A percentile compares a stretch with the other conserved stretches of the same genome.
Conservation (phyloP, 306 rosid genomes). For the Glycine soja region DNA sequence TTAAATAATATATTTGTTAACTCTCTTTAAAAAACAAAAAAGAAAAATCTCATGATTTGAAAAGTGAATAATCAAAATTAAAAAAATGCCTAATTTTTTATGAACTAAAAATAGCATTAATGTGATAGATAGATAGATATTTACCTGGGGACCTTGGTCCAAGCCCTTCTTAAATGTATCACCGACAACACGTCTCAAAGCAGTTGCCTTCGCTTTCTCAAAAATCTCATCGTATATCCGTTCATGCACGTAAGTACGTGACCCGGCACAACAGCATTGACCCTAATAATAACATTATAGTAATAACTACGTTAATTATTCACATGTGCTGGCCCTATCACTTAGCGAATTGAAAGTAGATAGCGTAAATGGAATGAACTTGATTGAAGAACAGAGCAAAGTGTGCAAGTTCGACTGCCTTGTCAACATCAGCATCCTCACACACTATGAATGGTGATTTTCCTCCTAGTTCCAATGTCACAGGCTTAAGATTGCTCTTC, state of each 20-base stretch:
- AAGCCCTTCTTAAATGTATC: conserved; percentile 75
- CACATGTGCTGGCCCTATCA: not conserved
- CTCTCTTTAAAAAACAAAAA: too few species aligned
- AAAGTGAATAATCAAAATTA: too few species aligned
- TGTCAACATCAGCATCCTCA: too few species aligned
- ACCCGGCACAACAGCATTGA: conserved; percentile 84
- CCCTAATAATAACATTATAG: conserved; percentile 39
- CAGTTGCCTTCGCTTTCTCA: conserved; percentile 68
- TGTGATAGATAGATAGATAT: not conserved
- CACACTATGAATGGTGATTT: too few species aligned
- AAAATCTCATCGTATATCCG: conserved; percentile 68
- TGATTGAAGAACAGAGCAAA: conserved; percentile 74
- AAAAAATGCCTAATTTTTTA: too few species aligned
- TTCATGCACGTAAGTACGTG: conserved; percentile 76
- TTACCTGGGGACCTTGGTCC: conserved; percentile 68
- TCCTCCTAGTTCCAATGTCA: conserved; percentile 61
- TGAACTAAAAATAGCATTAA: too few species aligned
- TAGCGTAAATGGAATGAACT: conserved; percentile 40
- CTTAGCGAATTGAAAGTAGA: not conserved
- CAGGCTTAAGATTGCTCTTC: conserved; percentile 73
- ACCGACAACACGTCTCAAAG: conserved; percentile 64
- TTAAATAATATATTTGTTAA: too few species aligned
- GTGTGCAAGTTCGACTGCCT: conserved; percentile 64
- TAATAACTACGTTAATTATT: not conserved
- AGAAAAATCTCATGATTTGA: too few species aligned